phyloP scores from a whole-genome alignment of 768 basidiomycete species.

The Podaxis pistillaris region DNA sequence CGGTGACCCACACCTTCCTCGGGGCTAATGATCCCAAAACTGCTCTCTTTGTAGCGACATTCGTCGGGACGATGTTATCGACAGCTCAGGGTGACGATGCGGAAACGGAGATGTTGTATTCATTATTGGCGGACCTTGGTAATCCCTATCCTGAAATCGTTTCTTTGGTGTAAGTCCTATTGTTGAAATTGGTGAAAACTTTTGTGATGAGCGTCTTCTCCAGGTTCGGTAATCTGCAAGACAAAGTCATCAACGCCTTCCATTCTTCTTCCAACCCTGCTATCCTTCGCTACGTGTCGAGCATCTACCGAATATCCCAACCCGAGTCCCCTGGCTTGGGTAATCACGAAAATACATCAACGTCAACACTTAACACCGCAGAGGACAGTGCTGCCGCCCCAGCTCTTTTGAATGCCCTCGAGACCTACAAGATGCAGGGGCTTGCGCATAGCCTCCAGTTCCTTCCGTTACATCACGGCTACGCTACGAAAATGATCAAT shows the following conservation, averaged over 20 bases:
- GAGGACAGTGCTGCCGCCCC: constrained; percentile 54
- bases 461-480: constrained; percentile 50
- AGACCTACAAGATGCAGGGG: constrained; percentile 73
- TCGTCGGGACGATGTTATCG: constrained; percentile 70
- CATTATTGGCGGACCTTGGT: constrained; percentile 70
- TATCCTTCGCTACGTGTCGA: constrained; percentile 72
- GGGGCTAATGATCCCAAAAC: constrained; percentile 60
- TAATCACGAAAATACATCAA: constrained; percentile 41
- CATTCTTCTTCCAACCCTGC: constrained; percentile 67
- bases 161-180: constrained; percentile 61
- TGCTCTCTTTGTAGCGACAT: constrained; percentile 73
- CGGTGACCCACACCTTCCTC: constrained; percentile 54
- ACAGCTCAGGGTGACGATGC: constrained; percentile 77
- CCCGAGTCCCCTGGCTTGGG: constrained; percentile 43
- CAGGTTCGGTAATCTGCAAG: constrained; percentile 77
- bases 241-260: constrained; percentile 71
- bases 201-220: constrained; percentile 15
- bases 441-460: constrained; percentile 74
- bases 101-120: constrained; percentile 81
- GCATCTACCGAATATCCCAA: constrained; percentile 68
- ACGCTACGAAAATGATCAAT: constrained; percentile 64
- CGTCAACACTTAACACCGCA: constrained; percentile 61
- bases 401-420: constrained; percentile 59
- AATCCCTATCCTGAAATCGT: constrained; percentile 69
- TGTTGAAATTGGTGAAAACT: neutral